Evolutionary conservation across 805 yeast species (phyloP).

Genomic region (Candida sonorensis): DNA sequence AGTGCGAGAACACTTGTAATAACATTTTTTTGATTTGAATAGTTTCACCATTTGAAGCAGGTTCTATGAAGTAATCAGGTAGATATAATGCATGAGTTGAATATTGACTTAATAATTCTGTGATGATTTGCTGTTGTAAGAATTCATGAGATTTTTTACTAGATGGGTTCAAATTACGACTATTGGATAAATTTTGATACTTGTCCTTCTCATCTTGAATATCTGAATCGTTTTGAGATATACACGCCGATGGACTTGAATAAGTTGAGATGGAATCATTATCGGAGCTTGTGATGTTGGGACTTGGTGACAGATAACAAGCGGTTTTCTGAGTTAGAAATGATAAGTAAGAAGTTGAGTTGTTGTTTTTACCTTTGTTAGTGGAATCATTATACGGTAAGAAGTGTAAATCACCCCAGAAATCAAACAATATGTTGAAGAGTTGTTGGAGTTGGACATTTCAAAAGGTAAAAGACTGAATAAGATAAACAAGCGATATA

Average conservation of each 20-base stretch:
- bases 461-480: too few relatives aligned
- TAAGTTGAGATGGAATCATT: constrained; percentile 9
- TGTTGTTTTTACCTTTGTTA: constrained; percentile 4
- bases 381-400: constrained; percentile 17
- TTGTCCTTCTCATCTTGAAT: neutral
- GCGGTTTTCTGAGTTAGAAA: constrained; percentile 21
- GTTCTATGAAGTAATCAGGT: constrained; percentile 36
- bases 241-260: constrained; percentile 4
- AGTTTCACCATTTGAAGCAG: constrained; percentile 25
- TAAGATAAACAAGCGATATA: too few relatives aligned
- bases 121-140: constrained; percentile 3
- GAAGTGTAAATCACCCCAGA: constrained; percentile 24
- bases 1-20: constrained; percentile 36
- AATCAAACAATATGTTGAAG: constrained; percentile 21
- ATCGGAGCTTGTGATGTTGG: constrained; percentile 10
- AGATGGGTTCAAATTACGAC: too few relatives aligned
- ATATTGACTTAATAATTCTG: constrained; percentile 22
- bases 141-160: too few relatives aligned
- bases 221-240: neutral
- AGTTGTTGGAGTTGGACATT: neutral
- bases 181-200: too few relatives aligned
- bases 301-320: constrained; percentile 17
- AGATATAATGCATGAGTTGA: constrained; percentile 44
- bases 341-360: constrained; percentile 11
- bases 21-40: constrained; percentile 34